phyloP scores from a whole-genome alignment of 352 stramenopile genomes.

The Globisporangium camurandrum region DNA sequence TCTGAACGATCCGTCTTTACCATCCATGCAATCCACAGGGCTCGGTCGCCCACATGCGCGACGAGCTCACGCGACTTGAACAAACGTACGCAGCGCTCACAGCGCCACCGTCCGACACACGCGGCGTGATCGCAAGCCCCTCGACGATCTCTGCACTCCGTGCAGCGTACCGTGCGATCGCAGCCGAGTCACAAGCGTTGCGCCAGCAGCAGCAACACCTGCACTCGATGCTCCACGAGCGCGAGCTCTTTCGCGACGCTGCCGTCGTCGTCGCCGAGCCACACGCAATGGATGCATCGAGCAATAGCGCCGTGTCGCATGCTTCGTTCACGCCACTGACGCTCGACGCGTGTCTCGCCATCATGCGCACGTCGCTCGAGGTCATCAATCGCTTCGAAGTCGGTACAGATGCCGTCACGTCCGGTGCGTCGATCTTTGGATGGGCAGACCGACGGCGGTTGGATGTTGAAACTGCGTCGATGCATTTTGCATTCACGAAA shows the following conservation, averaged over 20 bases:
- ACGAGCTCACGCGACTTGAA: conserved; percentile 45
- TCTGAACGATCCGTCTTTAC: background rate
- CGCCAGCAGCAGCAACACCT: conserved; percentile 42
- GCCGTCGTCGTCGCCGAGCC: conserved; percentile 19
- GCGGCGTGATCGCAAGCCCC: conserved; percentile 23
- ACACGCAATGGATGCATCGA: too few species aligned
- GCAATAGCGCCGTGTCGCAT: conserved; percentile 16
- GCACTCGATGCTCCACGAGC: conserved; percentile 38
- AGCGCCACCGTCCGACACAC: conserved; percentile 12
- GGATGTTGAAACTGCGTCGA: conserved; percentile 28
- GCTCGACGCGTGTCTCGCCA: conserved; percentile 21
- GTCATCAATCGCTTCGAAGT: conserved; percentile 43
- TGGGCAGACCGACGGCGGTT: conserved; percentile 53
- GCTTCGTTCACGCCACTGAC: conserved; percentile 25
- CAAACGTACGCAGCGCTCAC: conserved; percentile 30
- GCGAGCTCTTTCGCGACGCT: conserved; percentile 48
- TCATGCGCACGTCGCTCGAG: conserved; percentile 54
- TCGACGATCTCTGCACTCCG: conserved; percentile 19
- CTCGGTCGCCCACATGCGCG: conserved; percentile 37
- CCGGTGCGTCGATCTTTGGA: conserved; percentile 39
- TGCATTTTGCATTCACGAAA: conserved; percentile 66
- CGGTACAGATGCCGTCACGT: conserved; percentile 32
- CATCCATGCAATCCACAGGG: conserved; percentile 14
- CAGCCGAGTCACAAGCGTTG: conserved; percentile 31
- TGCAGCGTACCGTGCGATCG: conserved; percentile 27